These are phyloP conservation scores for Erigeron philadelphicus DNA, from an alignment of 140 eudicot genomes.

Conservation along the genomic window DNA sequence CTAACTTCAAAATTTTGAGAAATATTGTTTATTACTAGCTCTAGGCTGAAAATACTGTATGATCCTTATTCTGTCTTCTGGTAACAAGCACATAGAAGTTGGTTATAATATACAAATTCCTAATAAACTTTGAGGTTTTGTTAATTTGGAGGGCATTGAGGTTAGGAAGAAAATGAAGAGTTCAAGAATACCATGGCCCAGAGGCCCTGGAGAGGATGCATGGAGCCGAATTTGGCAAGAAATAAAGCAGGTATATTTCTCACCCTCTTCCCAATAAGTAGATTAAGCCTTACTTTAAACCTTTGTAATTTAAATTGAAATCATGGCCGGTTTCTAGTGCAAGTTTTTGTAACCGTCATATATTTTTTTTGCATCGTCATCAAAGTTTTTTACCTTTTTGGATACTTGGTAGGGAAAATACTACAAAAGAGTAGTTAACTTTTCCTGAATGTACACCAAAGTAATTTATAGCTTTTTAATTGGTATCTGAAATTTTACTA, in stretches of 20 bases:
- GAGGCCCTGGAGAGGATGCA: constrained; percentile 53
- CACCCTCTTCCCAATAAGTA: background rate
- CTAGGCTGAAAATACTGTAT: background rate
- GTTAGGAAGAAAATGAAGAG: constrained; percentile 72
- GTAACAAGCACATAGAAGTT: background rate
- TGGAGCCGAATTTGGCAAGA: constrained; percentile 88
- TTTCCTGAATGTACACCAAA: too few relatives aligned
- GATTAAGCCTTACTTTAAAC: constrained; percentile 8
- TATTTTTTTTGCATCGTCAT: background rate
- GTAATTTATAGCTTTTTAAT: too few relatives aligned
- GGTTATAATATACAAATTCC: constrained; percentile 18
- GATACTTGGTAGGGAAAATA: background rate
- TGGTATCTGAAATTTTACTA: too few relatives aligned
- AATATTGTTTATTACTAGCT: background rate
- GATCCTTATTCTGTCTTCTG: background rate
- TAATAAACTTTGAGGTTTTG: background rate
- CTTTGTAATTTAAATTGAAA: constrained; percentile 1
- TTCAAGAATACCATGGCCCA: constrained; percentile 91
- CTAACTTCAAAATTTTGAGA: background rate
- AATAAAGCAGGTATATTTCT: constrained; percentile 56
- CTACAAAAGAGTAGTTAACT: too few relatives aligned
- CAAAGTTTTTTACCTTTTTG: background rate
- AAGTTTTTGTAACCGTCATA: background rate
- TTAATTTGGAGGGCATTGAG: constrained; percentile 41
- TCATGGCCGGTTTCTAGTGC: constrained; percentile 4